Conservation (phyloP, 148 eudicot genomes). For the Rhododendron williamsianum region DNA sequence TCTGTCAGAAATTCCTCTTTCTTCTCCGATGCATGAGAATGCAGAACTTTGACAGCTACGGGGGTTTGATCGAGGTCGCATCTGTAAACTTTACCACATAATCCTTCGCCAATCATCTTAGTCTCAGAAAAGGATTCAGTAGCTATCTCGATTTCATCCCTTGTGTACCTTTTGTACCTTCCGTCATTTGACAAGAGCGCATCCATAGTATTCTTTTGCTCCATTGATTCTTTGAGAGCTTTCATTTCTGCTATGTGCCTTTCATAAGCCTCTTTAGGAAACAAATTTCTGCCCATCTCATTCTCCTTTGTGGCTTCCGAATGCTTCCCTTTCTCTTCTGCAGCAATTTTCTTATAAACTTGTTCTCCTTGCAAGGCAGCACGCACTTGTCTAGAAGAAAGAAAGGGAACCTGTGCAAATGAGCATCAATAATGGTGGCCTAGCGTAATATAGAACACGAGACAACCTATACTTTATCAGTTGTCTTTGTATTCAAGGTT, state of each 20-base stretch:
- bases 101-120: conserved; percentile 73
- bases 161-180: conserved; percentile 53
- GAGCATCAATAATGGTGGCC: background rate
- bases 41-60: conserved; percentile 79
- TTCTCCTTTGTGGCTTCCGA: conserved; percentile 53
- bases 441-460: background rate
- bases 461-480: too few species aligned
- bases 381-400: conserved; percentile 53
- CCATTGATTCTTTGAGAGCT: conserved; percentile 48
- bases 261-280: conserved; percentile 55
- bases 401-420: conserved; percentile 35
- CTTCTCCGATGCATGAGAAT: conserved; percentile 53
- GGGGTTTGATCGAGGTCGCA: conserved; percentile 69
- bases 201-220: conserved; percentile 49
- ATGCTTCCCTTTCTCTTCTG: conserved; percentile 53
- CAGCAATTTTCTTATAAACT: conserved; percentile 49
- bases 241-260: conserved; percentile 64
- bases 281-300: conserved; percentile 46
- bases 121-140: conserved; percentile 50
- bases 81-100: conserved; percentile 74
- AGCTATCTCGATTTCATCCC: conserved; percentile 52
- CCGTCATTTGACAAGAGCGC: conserved; percentile 47
- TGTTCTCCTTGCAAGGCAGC: conserved; percentile 66
- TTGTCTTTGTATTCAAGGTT: too few species aligned
- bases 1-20: conserved; percentile 70